Conservation (phyloP, 163 green algal species). For the Chlorella variabilis region DNA sequence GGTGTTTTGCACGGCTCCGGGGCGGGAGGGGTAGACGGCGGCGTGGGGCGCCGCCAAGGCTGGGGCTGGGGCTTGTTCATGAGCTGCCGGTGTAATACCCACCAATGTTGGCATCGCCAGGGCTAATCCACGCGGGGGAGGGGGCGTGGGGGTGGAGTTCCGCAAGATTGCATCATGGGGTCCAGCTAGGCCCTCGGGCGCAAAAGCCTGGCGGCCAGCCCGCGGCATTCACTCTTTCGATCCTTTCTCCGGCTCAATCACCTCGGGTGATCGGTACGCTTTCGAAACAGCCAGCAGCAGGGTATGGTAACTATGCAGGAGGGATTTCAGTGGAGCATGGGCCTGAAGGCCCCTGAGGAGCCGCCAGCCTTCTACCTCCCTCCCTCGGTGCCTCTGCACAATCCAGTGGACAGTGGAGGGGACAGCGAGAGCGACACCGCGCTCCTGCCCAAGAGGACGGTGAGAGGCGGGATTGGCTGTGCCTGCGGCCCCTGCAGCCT, state of each 20-base stretch:
- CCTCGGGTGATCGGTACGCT: no score
- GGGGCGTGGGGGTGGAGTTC: no score
- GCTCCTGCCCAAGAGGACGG: conserved; percentile 30
- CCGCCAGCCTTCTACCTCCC: background rate
- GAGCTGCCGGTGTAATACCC: no score
- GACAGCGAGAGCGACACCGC: conserved; percentile 29
- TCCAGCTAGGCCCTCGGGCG: no score
- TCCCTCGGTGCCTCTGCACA: background rate
- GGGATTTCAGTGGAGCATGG: no score
- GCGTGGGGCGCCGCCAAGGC: background rate
- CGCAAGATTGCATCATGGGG: no score
- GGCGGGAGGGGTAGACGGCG: background rate
- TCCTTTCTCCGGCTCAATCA: no score
- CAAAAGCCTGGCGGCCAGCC: background rate
- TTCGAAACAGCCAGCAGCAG: no score
- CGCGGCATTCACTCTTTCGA: no score
- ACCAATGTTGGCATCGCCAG: no score
- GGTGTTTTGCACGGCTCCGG: conserved; percentile 67
- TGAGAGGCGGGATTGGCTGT: background rate
- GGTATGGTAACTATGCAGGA: no score
- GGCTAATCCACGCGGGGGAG: no score
- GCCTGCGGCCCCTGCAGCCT: background rate
- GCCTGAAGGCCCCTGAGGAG: background rate
- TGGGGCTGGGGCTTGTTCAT: background rate
- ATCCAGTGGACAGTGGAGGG: conserved; percentile 1